Base-by-base conservation (phyloP, 768 basidiomycete genomes). In the Scleroderma citrinum region DNA sequence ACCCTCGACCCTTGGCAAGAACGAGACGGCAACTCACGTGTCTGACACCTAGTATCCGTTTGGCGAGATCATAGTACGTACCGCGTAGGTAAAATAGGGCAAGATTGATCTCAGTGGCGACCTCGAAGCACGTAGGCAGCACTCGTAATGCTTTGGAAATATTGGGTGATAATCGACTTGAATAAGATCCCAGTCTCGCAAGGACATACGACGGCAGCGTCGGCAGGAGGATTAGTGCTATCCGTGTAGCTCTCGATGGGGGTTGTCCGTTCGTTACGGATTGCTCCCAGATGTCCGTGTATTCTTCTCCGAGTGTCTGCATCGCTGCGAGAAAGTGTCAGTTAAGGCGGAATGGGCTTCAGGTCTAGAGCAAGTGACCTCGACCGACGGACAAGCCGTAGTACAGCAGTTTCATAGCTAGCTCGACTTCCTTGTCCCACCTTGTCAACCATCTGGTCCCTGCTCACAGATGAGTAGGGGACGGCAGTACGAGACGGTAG, bases 261-360 rank as follows among this genome's bases (percentile, higher is more conserved):
- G 74, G 56, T 29, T 63, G 49, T 17, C 61, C 56, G 1, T 65
- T 69, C 24, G 63, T 67, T 3, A 70, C 60, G 11, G 83, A 80
- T 49, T 82, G 78, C 55, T 83, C 80, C 86, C 89, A 88, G 30
- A 87, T 82, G 58, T 86, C 85, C 1, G 88, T 91, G 58, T 93
- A 93, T 61, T 93, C 91, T 64, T 93, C 91, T n/a, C 91, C 91
- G 1, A 92, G 73, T 4, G 86, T 91, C 65, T 92, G 90, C 10
- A 75, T 76, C 14, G 83, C 90, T 92, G 45, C 34, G 8, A 10
- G 34, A 46, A 17, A 37, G 51, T 32, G 49, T 54, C 42, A 65
- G 55, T 42, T n/a, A n/a, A n/a, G 7, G 19, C 29, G 37, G 16
- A 10, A 21, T 26, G 30, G 45, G 23, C 7, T 24, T 20, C 21